Percentiles rank a stretch among this genome's conserved stretches.
phyloP scores from a whole-genome alignment of 768 basidiomycete genomes.

The Phylloporus sp. region DNA sequence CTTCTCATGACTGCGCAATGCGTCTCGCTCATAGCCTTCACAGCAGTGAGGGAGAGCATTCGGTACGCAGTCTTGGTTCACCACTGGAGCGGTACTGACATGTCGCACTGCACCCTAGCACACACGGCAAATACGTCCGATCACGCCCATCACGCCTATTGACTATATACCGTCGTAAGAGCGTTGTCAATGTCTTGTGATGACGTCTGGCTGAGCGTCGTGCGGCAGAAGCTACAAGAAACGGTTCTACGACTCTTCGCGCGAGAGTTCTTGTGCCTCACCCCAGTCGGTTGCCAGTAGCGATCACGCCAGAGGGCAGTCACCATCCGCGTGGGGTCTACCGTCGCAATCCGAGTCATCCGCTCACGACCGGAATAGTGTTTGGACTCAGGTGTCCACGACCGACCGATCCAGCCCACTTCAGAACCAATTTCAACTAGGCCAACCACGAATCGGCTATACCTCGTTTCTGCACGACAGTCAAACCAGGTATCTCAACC shows the following conservation, averaged over 20 bases:
- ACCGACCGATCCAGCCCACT: constrained; percentile 33
- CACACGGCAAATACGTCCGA: constrained; percentile 30
- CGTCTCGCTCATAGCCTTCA: constrained; percentile 30
- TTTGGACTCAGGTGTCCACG: constrained; percentile 27
- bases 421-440: constrained; percentile 34
- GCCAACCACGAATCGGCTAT: constrained; percentile 52
- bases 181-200: constrained; percentile 4
- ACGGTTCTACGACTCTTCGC: constrained; percentile 30
- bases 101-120: constrained; percentile 16
- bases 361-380: constrained; percentile 18
- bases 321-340: constrained; percentile 42
- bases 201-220: constrained; percentile 11
- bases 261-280: constrained; percentile 28
- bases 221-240: constrained; percentile 29
- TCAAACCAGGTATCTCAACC: constrained; percentile 45
- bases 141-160: constrained; percentile 35
- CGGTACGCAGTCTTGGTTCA: constrained; percentile 20
- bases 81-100: constrained; percentile 9
- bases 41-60: constrained; percentile 26
- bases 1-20: constrained; percentile 34
- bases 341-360: constrained; percentile 34
- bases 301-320: constrained; percentile 45
- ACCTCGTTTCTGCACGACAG: constrained; percentile 55
- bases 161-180: constrained; percentile 33
- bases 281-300: constrained; percentile 37